Conservation (phyloP, 306 rosid species). For the Oxytropis ochrocephala region DNA sequence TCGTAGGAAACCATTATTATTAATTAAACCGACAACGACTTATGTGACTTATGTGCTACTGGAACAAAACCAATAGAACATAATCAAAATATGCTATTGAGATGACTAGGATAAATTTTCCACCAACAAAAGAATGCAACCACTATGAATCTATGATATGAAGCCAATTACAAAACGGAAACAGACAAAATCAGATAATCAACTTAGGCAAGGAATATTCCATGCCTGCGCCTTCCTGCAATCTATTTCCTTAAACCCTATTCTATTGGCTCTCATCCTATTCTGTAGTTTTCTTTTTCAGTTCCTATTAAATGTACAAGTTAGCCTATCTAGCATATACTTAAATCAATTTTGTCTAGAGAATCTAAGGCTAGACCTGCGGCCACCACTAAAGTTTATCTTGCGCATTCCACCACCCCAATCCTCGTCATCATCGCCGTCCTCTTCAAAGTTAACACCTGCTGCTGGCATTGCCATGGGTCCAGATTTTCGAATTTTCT, state of each 20-base stretch:
- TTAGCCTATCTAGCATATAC: conserved; percentile 78
- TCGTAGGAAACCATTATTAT: not conserved
- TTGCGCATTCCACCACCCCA: conserved; percentile 53
- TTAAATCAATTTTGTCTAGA: conserved; percentile 60
- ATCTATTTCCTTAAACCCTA: conserved; percentile 39
- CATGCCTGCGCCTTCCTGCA: conserved; percentile 35
- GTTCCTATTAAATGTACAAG: conserved; percentile 80
- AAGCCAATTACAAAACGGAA: conserved; percentile 45
- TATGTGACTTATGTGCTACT: not conserved
- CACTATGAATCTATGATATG: conserved; percentile 44
- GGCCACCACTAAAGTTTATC: conserved; percentile 57
- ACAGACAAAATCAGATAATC: conserved; percentile 31
- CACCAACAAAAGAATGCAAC: conserved; percentile 55
- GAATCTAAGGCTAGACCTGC: conserved; percentile 56
- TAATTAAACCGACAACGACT: not conserved
- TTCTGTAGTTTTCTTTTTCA: conserved; percentile 23
- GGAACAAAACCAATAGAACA: not conserved
- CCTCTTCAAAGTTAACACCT: conserved; percentile 51
- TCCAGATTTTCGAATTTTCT: conserved; percentile 63
- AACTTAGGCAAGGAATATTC: conserved; percentile 15
- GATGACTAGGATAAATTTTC: conserved; percentile 10
- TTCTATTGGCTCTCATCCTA: conserved; percentile 26
- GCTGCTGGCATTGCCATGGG: conserved; percentile 19
- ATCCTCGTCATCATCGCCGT: conserved; percentile 39
- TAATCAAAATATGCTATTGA: not conserved